Conservation (phyloP, 164 flowering plant species). For the Stephania japonica region DNA sequence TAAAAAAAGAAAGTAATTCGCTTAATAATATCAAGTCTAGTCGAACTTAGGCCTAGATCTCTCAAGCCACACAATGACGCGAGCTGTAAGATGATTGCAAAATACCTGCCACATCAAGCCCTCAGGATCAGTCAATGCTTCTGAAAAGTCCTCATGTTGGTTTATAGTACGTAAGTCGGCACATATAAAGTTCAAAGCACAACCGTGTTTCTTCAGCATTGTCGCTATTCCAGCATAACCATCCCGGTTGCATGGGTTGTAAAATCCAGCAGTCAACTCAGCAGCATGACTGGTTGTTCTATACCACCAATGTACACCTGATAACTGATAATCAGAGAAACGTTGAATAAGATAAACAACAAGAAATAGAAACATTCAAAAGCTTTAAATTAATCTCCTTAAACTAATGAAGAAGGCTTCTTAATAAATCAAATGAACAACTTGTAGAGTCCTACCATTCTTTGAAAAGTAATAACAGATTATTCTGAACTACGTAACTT, state of each 20-base stretch:
- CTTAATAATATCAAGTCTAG: too few species aligned
- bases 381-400: too few species aligned
- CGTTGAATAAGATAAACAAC: background rate
- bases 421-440: too few species aligned
- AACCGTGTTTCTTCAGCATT: slow-evolving; percentile 77
- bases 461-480: too few species aligned
- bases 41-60: too few species aligned
- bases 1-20: too few species aligned
- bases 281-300: slow-evolving; percentile 95
- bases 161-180: slow-evolving; percentile 50
- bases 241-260: slow-evolving; percentile 82
- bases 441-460: too few species aligned
- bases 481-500: background rate
- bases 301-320: slow-evolving; percentile 96
- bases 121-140: slow-evolving; percentile 72
- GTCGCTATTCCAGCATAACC: slow-evolving; percentile 69
- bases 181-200: slow-evolving; percentile 57
- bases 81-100: too few species aligned
- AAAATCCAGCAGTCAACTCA: slow-evolving; percentile 87
- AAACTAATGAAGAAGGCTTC: too few species aligned
- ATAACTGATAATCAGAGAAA: slow-evolving; percentile 47
- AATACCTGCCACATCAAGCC: slow-evolving; percentile 86
- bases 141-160: slow-evolving; percentile 51
- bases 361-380: background rate
- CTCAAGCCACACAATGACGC: too few species aligned